These are phyloP conservation scores for Arthrobotrys sinensis DNA, from an alignment of 2,329 filamentous ascomycete genomes.

Conservation along the genomic window DNA sequence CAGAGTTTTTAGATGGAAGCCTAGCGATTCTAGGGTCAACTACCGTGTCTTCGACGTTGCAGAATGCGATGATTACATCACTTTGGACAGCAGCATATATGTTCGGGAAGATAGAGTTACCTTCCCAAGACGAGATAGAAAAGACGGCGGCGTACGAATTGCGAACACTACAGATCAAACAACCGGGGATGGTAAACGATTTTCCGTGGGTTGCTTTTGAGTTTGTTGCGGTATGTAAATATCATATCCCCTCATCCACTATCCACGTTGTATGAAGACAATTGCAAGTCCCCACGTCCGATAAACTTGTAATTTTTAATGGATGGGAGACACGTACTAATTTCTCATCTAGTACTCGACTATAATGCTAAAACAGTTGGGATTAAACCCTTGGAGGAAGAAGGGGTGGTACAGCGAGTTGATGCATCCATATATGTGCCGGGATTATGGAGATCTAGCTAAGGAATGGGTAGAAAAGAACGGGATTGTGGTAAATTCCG, in stretches of 20 bases:
- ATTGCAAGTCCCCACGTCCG: no score
- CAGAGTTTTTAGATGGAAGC: slow-evolving; percentile 35
- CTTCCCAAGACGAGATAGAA: slow-evolving; percentile 37
- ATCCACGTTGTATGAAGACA: no score
- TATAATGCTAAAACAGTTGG: slow-evolving; percentile 38
- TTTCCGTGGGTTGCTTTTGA: slow-evolving; percentile 24
- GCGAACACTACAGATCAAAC: slow-evolving; percentile 16
- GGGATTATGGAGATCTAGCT: slow-evolving; percentile 12
- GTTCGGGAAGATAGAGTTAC: slow-evolving; percentile 38
- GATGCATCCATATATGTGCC: background rate
- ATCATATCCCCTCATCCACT: no score
- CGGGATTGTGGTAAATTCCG: background rate
- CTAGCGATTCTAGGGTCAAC: slow-evolving; percentile 26
- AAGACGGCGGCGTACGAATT: slow-evolving; percentile 30
- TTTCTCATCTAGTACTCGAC: slow-evolving; percentile 4
- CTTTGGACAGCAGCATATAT: slow-evolving; percentile 44
- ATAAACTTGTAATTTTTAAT: background rate
- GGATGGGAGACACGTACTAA: background rate
- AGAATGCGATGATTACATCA: slow-evolving; percentile 13
- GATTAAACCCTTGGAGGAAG: slow-evolving; percentile 37
- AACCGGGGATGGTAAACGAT: slow-evolving; percentile 26
- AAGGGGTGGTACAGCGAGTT: slow-evolving; percentile 23
- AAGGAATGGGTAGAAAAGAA: slow-evolving; percentile 21
- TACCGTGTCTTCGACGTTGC: slow-evolving; percentile 12
- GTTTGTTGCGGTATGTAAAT: slow-evolving; percentile 24